Percentiles rank a stretch among this genome's conserved stretches.
These are phyloP conservation scores for Pleurotus tuoliensis DNA, from an alignment of 768 basidiomycete genomes.

Conservation along the genomic window DNA sequence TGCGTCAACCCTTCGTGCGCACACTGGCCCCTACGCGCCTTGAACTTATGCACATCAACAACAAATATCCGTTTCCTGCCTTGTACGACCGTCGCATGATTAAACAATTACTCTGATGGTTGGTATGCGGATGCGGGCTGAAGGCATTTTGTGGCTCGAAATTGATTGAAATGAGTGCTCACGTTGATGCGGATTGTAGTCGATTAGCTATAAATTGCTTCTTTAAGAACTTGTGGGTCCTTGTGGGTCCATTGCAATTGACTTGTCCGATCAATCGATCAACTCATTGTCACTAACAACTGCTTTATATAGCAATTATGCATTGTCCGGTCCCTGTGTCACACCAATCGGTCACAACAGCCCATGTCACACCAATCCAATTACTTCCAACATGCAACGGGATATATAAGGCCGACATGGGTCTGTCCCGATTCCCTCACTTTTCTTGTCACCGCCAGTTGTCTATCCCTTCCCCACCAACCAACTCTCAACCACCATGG, in stretches of 20 bases:
- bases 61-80: no score
- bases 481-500: conserved; percentile 20
- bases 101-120: no score
- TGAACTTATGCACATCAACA: no score
- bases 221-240: background rate
- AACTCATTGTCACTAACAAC: background rate
- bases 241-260: background rate
- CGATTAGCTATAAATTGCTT: background rate
- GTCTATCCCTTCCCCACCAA: background rate
- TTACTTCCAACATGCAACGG: background rate
- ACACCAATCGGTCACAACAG: background rate
- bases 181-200: no score
- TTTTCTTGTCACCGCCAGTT: background rate
- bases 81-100: no score
- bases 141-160: no score
- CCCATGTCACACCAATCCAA: background rate
- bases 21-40: no score
- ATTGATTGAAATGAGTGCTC: no score
- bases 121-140: no score
- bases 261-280: background rate
- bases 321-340: background rate
- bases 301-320: background rate
- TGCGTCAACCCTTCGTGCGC: no score
- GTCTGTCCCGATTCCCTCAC: background rate
- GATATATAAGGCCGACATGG: background rate